A percentile compares a stretch with the other conserved stretches of the same genome.
Conservation (phyloP, 371 early-diverging fungal genomes). For the Mucor plumbeus region DNA sequence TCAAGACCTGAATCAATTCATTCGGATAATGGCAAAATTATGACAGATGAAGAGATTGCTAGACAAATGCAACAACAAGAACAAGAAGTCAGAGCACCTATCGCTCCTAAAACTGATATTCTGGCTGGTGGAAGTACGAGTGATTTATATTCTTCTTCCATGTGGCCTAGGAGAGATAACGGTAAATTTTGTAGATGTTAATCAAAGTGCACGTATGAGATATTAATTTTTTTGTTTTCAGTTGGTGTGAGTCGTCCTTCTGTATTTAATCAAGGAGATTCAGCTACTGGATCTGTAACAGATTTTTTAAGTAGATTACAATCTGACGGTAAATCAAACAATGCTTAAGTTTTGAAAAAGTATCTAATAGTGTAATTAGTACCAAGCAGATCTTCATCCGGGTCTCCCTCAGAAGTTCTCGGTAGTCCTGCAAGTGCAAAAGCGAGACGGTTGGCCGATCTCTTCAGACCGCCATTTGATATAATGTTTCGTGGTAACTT, state of each 20-base stretch:
- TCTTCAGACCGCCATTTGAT: slow-evolving; percentile 89
- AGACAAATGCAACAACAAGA: slow-evolving; percentile 58
- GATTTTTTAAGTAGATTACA: slow-evolving; percentile 32
- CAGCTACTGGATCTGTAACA: slow-evolving; percentile 40
- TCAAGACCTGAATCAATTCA: slow-evolving; percentile 11
- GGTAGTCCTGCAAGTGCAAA: slow-evolving; percentile 40
- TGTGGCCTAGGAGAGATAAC: slow-evolving; percentile 13
- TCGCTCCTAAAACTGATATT: slow-evolving; percentile 77
- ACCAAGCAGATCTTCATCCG: slow-evolving; percentile 15
- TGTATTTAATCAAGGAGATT: slow-evolving; percentile 59
- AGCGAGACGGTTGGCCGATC: slow-evolving; percentile 64
- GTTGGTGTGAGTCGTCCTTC: slow-evolving; percentile 28
- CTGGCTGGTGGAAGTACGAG: slow-evolving; percentile 55
- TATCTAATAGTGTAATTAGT: neutral
- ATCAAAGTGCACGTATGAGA: neutral
- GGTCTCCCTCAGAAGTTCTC: slow-evolving; percentile 3
- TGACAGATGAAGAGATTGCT: slow-evolving; percentile 59
- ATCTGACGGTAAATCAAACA: slow-evolving; percentile 17
- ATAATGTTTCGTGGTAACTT: slow-evolving; percentile 84
- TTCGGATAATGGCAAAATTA: slow-evolving; percentile 16
- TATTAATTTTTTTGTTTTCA: neutral
- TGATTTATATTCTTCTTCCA: slow-evolving; percentile 9
- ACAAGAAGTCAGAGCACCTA: slow-evolving; percentile 72
- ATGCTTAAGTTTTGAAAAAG: neutral
- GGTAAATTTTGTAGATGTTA: neutral